Conservation (phyloP, 176 grass and related monocot species). For the Eleusine indica region DNA sequence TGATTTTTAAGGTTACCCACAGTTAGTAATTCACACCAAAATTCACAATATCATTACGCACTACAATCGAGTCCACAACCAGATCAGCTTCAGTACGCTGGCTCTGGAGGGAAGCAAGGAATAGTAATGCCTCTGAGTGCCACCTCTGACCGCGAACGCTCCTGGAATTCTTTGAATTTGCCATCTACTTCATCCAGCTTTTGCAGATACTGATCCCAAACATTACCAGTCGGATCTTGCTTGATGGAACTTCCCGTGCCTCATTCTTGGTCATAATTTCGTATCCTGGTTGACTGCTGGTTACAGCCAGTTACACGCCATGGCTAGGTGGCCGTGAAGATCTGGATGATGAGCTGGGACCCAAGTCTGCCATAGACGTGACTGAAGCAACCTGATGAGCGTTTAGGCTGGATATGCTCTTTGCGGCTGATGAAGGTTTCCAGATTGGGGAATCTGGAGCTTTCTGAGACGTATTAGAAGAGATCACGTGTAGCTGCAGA, state of each 20-base stretch:
- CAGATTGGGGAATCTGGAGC: slow-evolving; percentile 5
- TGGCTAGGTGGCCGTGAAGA: neutral
- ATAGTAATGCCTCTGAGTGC: too few relatives aligned
- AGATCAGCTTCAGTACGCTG: too few relatives aligned
- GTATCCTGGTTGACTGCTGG: neutral
- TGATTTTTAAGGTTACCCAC: too few relatives aligned
- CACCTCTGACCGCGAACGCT: neutral
- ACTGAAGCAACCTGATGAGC: neutral
- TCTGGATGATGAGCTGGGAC: neutral
- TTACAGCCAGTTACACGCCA: neutral
- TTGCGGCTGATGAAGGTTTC: neutral
- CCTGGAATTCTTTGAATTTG: neutral
- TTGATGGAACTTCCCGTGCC: neutral
- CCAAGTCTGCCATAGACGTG: neutral
- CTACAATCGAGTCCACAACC: neutral
- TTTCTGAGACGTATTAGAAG: neutral
- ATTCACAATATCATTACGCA: neutral
- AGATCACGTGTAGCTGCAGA: neutral
- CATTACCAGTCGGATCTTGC: neutral
- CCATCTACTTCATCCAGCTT: neutral
- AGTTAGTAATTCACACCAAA: neutral
- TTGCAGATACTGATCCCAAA: neutral
- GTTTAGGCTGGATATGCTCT: slow-evolving; percentile 1
- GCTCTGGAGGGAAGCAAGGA: too few relatives aligned
- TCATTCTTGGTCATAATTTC: neutral